Percentiles rank a stretch among this genome's conserved stretches.
phyloP scores from a whole-genome alignment of 1,284 basidiomycete species.

The Sanghuangporus baumii region DNA sequence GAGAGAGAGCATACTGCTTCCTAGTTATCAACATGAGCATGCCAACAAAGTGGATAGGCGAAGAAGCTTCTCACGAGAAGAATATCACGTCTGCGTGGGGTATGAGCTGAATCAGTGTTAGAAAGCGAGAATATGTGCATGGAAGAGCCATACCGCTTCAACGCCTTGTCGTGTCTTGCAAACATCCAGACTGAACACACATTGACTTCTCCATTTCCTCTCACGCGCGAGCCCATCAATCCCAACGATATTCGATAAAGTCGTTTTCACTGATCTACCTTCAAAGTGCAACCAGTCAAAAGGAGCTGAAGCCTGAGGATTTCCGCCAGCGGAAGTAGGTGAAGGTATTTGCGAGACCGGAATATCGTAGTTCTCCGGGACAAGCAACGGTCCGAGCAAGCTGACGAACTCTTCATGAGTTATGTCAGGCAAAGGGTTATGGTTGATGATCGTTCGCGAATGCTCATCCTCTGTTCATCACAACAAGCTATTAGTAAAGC shows the following conservation, averaged over 20 bases:
- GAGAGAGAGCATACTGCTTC: constrained; percentile 58
- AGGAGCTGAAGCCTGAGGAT: constrained; percentile 59
- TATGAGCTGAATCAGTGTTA: constrained; percentile 47
- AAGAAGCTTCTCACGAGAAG: constrained; percentile 30
- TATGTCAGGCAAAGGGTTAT: constrained; percentile 78
- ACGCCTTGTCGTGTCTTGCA: constrained; percentile 71
- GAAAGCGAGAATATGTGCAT: constrained; percentile 19
- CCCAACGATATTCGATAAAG: constrained; percentile 67
- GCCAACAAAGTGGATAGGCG: neutral
- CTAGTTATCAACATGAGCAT: constrained; percentile 21
- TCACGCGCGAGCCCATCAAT: constrained; percentile 74
- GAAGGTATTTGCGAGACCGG: neutral
- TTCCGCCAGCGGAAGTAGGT: constrained; percentile 24
- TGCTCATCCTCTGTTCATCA: constrained; percentile 46
- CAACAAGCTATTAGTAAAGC: neutral
- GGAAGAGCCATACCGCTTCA: constrained; percentile 50
- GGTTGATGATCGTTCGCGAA: constrained; percentile 67
- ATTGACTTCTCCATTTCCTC: constrained; percentile 72
- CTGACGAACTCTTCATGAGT: constrained; percentile 80
- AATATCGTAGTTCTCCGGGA: constrained; percentile 61
- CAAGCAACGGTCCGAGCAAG: constrained; percentile 67
- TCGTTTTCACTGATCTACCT: constrained; percentile 68
- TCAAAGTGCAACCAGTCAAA: constrained; percentile 84
- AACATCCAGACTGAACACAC: constrained; percentile 73
- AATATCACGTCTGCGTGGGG: constrained; percentile 76